Conservation (phyloP, 345 rosid species). For the Syzygium oleosum region DNA sequence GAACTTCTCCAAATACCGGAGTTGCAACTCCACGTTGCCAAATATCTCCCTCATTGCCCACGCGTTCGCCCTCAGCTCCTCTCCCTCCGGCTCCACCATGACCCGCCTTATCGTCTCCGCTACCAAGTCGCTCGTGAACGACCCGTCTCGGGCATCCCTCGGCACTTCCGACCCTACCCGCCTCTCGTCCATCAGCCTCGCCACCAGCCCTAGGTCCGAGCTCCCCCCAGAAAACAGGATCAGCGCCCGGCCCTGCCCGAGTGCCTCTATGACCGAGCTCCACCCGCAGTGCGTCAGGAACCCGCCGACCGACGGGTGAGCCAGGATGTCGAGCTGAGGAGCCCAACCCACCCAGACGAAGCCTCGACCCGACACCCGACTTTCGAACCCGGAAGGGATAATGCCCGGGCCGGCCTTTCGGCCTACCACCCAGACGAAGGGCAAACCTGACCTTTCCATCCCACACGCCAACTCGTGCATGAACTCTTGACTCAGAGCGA, state of each 20-base stretch:
- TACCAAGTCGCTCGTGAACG: not conserved
- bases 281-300: slow-evolving; percentile 18
- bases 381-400: slow-evolving; percentile 3
- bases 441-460: slow-evolving; percentile 1
- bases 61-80: not conserved
- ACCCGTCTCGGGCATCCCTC: slow-evolving; percentile 7
- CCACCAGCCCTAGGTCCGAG: slow-evolving; percentile 11
- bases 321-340: slow-evolving; percentile 9
- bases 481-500: slow-evolving; percentile 1
- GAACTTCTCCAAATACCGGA: not conserved
- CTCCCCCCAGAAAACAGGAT: not conserved
- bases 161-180: slow-evolving; percentile 8
- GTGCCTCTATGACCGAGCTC: slow-evolving; percentile 12
- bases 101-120: slow-evolving; percentile 12
- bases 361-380: slow-evolving; percentile 1
- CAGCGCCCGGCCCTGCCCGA: slow-evolving; percentile 1
- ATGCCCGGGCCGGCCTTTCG: not conserved
- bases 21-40: not conserved
- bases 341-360: slow-evolving; percentile 8
- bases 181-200: slow-evolving; percentile 1
- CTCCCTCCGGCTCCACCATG: slow-evolving; percentile 4
- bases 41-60: slow-evolving; percentile 5
- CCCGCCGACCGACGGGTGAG: slow-evolving; percentile 8
- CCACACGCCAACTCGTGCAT: slow-evolving; percentile 13
- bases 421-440: slow-evolving; percentile 14